A percentile compares a stretch with the other conserved stretches of the same genome.
Evolutionary conservation across 2,329 filamentous ascomycete species (phyloP).

Genomic region (Coniochaeta hoffmannii): DNA sequence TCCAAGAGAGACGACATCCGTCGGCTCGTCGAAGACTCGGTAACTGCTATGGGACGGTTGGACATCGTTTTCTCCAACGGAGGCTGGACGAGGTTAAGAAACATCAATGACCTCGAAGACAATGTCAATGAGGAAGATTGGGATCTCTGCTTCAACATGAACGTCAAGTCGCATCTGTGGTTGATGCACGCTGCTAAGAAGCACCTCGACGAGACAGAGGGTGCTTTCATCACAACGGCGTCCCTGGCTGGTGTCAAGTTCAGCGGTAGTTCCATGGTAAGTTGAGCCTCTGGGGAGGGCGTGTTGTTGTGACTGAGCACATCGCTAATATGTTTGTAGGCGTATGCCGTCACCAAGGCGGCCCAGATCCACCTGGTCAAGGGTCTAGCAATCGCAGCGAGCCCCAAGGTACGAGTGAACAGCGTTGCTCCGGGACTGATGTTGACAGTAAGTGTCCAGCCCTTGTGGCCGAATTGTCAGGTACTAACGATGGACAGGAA

Average conservation of each 20-base stretch:
- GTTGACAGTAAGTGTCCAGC: slow-evolving; percentile 30
- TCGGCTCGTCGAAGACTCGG: slow-evolving; percentile 50
- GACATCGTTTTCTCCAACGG: slow-evolving; percentile 75
- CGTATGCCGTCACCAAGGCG: slow-evolving; percentile 72
- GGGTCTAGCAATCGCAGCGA: slow-evolving; percentile 42
- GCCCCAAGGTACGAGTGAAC: slow-evolving; percentile 52
- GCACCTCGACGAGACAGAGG: slow-evolving; percentile 48
- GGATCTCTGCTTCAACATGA: slow-evolving; percentile 52
- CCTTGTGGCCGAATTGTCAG: background rate
- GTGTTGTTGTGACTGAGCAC: too few species aligned
- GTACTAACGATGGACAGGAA: slow-evolving; percentile 30
- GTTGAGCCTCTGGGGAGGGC: slow-evolving; percentile 4
- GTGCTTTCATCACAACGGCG: slow-evolving; percentile 57
- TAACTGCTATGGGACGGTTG: slow-evolving; percentile 57
- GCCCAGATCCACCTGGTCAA: slow-evolving; percentile 57
- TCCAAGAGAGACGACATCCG: slow-evolving; percentile 51
- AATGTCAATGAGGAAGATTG: slow-evolving; percentile 51
- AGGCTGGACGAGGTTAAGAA: slow-evolving; percentile 41
- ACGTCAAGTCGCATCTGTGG: slow-evolving; percentile 56
- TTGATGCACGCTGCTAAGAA: slow-evolving; percentile 47
- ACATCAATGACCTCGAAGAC: slow-evolving; percentile 40
- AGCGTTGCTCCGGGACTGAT: slow-evolving; percentile 47
- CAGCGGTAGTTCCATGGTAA: slow-evolving; percentile 51
- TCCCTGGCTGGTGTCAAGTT: slow-evolving; percentile 57
- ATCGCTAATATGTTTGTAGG: slow-evolving; percentile 26